A percentile compares a stretch with the other conserved stretches of the same genome.
phyloP scores from a whole-genome alignment of 2,329 filamentous ascomycete species.

The Arthrobotrys megalospora region DNA sequence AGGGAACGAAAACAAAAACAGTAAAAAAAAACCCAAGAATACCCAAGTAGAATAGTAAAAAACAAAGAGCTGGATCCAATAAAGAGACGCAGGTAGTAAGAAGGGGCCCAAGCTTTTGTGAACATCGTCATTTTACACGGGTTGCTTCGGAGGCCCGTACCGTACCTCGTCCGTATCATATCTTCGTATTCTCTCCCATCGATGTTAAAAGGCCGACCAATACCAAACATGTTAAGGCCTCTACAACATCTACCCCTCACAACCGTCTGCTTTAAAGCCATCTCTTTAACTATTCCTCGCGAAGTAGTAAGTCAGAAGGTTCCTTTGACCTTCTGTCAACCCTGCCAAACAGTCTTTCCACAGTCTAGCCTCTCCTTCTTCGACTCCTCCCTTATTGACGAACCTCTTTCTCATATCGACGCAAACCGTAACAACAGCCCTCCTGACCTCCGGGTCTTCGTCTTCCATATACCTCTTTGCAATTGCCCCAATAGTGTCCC shows the following conservation, averaged over 20 bases:
- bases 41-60: not conserved
- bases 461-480: slow-evolving; percentile 64
- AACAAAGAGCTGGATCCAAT: slow-evolving; percentile 3
- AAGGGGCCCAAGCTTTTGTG: slow-evolving; percentile 14
- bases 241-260: not conserved
- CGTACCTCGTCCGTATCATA: not conserved
- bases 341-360: slow-evolving; percentile 64
- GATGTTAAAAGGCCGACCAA: not conserved
- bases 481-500: slow-evolving; percentile 61
- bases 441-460: slow-evolving; percentile 64
- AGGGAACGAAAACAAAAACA: not conserved
- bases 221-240: no score
- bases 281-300: slow-evolving; percentile 60
- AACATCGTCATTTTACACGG: not conserved
- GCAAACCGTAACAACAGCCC: slow-evolving; percentile 63
- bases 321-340: slow-evolving; percentile 63
- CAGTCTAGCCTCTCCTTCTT: slow-evolving; percentile 62
- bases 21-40: slow-evolving; percentile 2
- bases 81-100: not conserved
- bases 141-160: not conserved
- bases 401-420: slow-evolving; percentile 64
- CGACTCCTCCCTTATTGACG: slow-evolving; percentile 28
- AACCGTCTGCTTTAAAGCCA: not conserved
- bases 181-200: slow-evolving; percentile 6
- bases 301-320: slow-evolving; percentile 65